Evolutionary conservation across 2,329 filamentous ascomycete genomes (phyloP).

Genomic region (Fusarium zealandicum): DNA sequence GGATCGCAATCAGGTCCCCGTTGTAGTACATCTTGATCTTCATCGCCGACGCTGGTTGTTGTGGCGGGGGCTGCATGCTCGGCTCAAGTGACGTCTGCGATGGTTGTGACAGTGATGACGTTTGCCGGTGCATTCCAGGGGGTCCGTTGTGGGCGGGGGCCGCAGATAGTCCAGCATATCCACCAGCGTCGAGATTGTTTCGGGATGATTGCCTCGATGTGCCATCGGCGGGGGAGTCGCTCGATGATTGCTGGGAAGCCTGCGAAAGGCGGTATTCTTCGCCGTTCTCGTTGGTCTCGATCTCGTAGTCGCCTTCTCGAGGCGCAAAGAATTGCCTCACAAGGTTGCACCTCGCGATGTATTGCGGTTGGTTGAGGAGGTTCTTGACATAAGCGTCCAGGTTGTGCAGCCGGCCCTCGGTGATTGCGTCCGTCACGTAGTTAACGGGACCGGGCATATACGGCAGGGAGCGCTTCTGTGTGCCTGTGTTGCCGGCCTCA

Average conservation of each 20-base stretch:
- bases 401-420: conserved; percentile 89
- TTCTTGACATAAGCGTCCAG: conserved; percentile 96
- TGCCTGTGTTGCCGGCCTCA: conserved; percentile 86
- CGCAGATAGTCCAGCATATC: conserved; percentile 61
- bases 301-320: conserved; percentile 90
- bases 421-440: conserved; percentile 97
- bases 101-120: conserved; percentile 43
- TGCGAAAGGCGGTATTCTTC: conserved; percentile 81
- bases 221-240: conserved; percentile 65
- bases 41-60: conserved; percentile 63
- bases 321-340: conserved; percentile 93
- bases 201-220: conserved; percentile 71
- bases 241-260: conserved; percentile 71
- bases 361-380: conserved; percentile 79
- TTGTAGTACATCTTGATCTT: conserved; percentile 97
- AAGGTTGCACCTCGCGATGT: conserved; percentile 84
- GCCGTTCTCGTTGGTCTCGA: conserved; percentile 76
- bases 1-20: conserved; percentile 89
- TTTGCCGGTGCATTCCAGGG: conserved; percentile 34
- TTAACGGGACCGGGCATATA: conserved; percentile 99
- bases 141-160: conserved; percentile 53
- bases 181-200: conserved; percentile 66
- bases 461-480: conserved; percentile 81
- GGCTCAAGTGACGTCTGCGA: conserved; percentile 61
- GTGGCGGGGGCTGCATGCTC: conserved; percentile 47